Conservation (phyloP, 2,329 filamentous ascomycete species). For the Rutstroemia sp. region DNA sequence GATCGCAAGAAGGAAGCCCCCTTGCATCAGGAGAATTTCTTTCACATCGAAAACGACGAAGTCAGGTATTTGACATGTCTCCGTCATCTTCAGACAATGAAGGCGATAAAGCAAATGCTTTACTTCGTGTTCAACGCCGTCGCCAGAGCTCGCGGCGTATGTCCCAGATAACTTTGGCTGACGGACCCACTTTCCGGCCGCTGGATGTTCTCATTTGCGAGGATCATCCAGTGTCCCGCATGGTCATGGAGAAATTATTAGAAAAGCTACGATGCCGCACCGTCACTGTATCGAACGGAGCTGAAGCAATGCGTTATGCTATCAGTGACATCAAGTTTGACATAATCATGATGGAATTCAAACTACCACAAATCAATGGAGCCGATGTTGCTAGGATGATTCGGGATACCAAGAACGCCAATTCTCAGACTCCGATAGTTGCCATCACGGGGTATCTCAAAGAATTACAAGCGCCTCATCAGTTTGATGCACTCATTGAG, state of each 20-base stretch:
- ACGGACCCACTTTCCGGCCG: slow-evolving; percentile 80
- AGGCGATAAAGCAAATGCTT: slow-evolving; percentile 80
- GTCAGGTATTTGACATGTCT: slow-evolving; percentile 92
- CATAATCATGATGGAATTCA: slow-evolving; percentile 97
- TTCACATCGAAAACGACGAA: slow-evolving; percentile 79
- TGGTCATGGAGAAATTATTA: slow-evolving; percentile 98
- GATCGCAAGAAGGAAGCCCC: slow-evolving; percentile 84
- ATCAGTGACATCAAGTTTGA: slow-evolving; percentile 98
- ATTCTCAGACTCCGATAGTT: slow-evolving; percentile 89
- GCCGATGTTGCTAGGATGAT: slow-evolving; percentile 97
- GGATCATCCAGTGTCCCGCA: slow-evolving; percentile 89
- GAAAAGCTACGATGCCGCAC: slow-evolving; percentile 94
- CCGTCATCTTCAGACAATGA: slow-evolving; percentile 97
- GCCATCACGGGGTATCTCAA: slow-evolving; percentile 98
- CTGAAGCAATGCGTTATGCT: slow-evolving; percentile 86
- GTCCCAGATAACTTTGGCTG: slow-evolving; percentile 81
- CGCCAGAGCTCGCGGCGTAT: slow-evolving; percentile 94
- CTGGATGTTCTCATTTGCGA: slow-evolving; percentile 94
- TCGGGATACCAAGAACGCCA: slow-evolving; percentile 90
- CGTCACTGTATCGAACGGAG: slow-evolving; percentile 82
- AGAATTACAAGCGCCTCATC: slow-evolving; percentile 87
- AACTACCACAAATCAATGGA: slow-evolving; percentile 88
- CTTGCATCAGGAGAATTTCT: slow-evolving; percentile 53
- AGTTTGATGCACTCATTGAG: slow-evolving; percentile 92
- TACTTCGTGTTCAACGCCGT: slow-evolving; percentile 85